A percentile compares a stretch with the other conserved stretches of the same genome.
Evolutionary conservation across 2,329 filamentous ascomycete species (phyloP).

Genomic region (Fusarium incarnatum): DNA sequence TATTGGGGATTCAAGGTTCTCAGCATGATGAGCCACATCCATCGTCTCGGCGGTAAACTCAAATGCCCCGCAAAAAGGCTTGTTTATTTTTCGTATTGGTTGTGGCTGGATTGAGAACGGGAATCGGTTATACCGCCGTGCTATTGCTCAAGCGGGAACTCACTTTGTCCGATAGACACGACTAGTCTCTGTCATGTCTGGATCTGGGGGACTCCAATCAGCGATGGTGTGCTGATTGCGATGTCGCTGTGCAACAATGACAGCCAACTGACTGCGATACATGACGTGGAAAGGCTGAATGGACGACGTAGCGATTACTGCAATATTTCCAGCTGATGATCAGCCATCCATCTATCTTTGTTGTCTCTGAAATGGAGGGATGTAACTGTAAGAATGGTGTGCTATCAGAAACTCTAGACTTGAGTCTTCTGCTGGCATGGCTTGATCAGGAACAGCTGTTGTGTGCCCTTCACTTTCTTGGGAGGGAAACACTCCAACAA

Average conservation of each 20-base stretch:
- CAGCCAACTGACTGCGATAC: background rate
- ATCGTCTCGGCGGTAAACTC: background rate
- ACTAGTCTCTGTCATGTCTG: background rate
- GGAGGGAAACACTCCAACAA: conserved; percentile 20
- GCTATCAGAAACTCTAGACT: background rate
- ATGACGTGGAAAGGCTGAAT: background rate
- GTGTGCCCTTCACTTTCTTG: background rate
- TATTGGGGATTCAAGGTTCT: background rate
- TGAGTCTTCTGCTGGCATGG: background rate
- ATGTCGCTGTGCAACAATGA: background rate
- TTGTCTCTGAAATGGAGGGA: background rate
- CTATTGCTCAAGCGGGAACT: background rate
- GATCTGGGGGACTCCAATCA: background rate
- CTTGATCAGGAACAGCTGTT: background rate
- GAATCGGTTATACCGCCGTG: background rate
- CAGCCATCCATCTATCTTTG: background rate
- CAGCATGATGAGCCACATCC: background rate
- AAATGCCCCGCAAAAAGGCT: background rate
- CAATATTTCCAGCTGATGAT: background rate
- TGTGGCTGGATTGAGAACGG: background rate
- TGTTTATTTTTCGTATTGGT: background rate
- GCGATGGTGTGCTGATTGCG: background rate
- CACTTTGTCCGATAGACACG: background rate
- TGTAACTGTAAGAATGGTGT: conserved; percentile 6
- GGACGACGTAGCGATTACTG: background rate